Evolutionary conservation across 371 early-diverging fungal genomes (phyloP).

Genomic region (Capniomyces stellatus): DNA sequence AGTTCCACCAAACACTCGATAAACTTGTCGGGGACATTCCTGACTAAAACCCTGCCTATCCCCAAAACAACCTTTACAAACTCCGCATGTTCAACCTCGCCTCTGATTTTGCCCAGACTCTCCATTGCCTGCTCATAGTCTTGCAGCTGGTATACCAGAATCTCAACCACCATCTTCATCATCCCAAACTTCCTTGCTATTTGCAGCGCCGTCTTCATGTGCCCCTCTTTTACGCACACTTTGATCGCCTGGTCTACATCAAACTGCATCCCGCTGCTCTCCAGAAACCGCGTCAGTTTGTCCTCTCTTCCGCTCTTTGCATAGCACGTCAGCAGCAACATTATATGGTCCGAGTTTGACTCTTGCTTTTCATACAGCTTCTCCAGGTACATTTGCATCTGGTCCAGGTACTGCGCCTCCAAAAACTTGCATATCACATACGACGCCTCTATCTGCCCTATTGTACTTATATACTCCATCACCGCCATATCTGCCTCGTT

Average conservation of each 20-base stretch:
- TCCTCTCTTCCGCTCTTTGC: slow-evolving; percentile 81
- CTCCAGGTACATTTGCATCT: slow-evolving; percentile 74
- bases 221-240: slow-evolving; percentile 81
- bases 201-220: slow-evolving; percentile 68
- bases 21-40: too few species aligned
- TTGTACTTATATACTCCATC: slow-evolving; percentile 75
- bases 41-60: too few species aligned
- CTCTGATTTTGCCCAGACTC: slow-evolving; percentile 12
- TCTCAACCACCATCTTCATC: slow-evolving; percentile 62
- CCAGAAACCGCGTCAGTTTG: slow-evolving; percentile 73
- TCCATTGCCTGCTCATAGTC: slow-evolving; percentile 51
- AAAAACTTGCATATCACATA: slow-evolving; percentile 90
- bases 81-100: slow-evolving; percentile 8
- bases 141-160: slow-evolving; percentile 69
- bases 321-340: slow-evolving; percentile 88
- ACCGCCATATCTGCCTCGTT: slow-evolving; percentile 82
- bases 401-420: slow-evolving; percentile 81
- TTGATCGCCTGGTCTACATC: slow-evolving; percentile 85
- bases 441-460: slow-evolving; percentile 85
- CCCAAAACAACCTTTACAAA: slow-evolving; percentile 38
- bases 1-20: slow-evolving; percentile 60
- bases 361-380: slow-evolving; percentile 63
- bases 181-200: slow-evolving; percentile 63
- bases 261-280: slow-evolving; percentile 56
- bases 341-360: slow-evolving; percentile 86